Base-by-base conservation (phyloP, 2,329 filamentous ascomycete genomes). In the Venturia aucupariae region DNA sequence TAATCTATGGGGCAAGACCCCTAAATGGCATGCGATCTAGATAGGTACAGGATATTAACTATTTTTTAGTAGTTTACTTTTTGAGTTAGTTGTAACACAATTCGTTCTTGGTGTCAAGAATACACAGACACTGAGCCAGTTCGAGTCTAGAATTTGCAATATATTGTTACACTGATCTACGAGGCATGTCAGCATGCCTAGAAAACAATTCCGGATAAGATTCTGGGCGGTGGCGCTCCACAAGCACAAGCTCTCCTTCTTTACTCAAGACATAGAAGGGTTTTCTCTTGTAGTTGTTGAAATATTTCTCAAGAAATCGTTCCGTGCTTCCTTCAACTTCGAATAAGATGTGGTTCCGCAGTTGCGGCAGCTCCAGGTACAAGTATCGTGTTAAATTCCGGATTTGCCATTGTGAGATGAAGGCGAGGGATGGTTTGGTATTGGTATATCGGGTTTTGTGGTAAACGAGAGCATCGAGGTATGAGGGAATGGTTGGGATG, bases 381-480 rank as follows among this genome's bases (percentile, higher is more conserved):
- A 60, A 38, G 13, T 39, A 60, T 60, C 1, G 30, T 60, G 30
- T 60, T 38, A 39, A 60, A 60, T 39, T 60, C 6, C 27, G 55
- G 55, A 60, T 60, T 60, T 60, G 30, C 55, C 30, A 39, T 38
- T 60, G 30, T 60, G 30, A 60, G 55, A 38, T 60, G 30, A 38
- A 10, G 7, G 55, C 55, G 55, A 60, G 55, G 38, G 15, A 38
- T 60, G 30, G 17, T 60, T 60, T 60, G 30, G 55, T 60, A 38
- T 60, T 60, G 30, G 55, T 60, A 60, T 39, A 38, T 35, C 39
- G 55, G 27, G 39, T 60, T 60, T 17, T 19, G 30, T 60, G 30
- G 55, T 60, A 60, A 17, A 60, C 30, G 30, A 60, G 55, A 60
- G 55, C 30, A 60, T 60, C 55, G 55, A 60, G 55, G 38, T 60